Evolutionary conservation across 768 basidiomycete species (phyloP).

Genomic region (Boletus subcaerulescens): DNA sequence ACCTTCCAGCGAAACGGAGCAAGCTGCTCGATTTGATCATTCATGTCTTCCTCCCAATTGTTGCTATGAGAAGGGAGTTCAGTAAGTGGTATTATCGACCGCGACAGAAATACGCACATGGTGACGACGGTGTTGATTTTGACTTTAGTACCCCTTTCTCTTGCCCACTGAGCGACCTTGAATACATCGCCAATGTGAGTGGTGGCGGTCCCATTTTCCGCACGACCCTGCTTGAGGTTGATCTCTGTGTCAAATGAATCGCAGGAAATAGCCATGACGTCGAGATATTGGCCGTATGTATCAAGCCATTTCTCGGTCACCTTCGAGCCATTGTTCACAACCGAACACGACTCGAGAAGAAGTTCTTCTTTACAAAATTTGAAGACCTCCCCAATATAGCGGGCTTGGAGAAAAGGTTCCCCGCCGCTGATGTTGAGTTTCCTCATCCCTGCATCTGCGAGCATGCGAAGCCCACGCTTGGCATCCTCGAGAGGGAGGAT

Average conservation of each 20-base stretch:
- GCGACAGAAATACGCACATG: conserved; percentile 11
- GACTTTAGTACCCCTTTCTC: conserved; percentile 33
- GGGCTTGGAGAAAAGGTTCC: conserved; percentile 37
- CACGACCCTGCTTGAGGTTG: conserved; percentile 33
- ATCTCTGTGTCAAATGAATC: conserved; percentile 38
- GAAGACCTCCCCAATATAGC: conserved; percentile 40
- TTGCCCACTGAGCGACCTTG: conserved; percentile 36
- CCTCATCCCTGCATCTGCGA: conserved; percentile 33
- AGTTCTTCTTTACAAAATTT: conserved; percentile 38
- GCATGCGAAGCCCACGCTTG: conserved; percentile 33
- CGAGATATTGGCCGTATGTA: conserved; percentile 37
- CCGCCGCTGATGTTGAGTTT: conserved; percentile 39
- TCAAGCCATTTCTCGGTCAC: conserved; percentile 42
- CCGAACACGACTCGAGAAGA: conserved; percentile 33
- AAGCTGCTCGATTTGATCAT: conserved; percentile 32
- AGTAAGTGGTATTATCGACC: background rate
- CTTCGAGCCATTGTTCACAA: conserved; percentile 38
- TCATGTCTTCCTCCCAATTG: conserved; percentile 43
- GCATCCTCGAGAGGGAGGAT: conserved; percentile 38
- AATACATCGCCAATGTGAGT: conserved; percentile 35
- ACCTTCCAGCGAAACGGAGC: conserved; percentile 42
- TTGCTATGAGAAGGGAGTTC: conserved; percentile 16
- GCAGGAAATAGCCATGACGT: conserved; percentile 43
- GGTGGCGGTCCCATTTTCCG: conserved; percentile 30
- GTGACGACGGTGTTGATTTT: conserved; percentile 38